Percentiles rank a stretch among this genome's conserved stretches.
phyloP scores from a whole-genome alignment of 2,329 filamentous ascomycete genomes.

The Nectriaceae sp. region DNA sequence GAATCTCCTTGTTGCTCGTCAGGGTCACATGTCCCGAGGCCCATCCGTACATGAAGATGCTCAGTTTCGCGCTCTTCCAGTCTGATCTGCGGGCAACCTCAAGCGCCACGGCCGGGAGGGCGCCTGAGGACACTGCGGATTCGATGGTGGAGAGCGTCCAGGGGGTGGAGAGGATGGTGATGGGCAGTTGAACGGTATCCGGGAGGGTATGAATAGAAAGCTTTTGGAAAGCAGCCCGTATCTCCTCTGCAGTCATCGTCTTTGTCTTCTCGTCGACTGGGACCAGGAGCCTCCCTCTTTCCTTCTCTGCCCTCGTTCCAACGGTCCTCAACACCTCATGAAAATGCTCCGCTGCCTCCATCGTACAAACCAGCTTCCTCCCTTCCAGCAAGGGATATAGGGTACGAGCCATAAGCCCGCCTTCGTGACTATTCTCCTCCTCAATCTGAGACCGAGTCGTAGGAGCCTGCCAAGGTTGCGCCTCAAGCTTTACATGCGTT shows the following conservation, averaged over 20 bases:
- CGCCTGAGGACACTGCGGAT: slow-evolving; percentile 23
- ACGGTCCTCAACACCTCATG: slow-evolving; percentile 38
- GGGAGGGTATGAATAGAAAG: slow-evolving; percentile 37
- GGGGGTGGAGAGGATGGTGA: slow-evolving; percentile 31
- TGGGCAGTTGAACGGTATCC: slow-evolving; percentile 34
- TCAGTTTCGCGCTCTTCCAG: slow-evolving; percentile 40
- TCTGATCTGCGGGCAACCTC: slow-evolving; percentile 34
- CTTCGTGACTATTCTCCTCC: slow-evolving; percentile 32
- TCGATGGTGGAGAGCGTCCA: slow-evolving; percentile 31
- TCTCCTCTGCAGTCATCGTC: slow-evolving; percentile 8
- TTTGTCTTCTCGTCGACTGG: slow-evolving; percentile 23
- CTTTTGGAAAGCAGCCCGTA: slow-evolving; percentile 31
- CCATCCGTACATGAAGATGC: slow-evolving; percentile 44
- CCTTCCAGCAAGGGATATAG: slow-evolving; percentile 38
- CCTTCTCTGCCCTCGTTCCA: slow-evolving; percentile 39
- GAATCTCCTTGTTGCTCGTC: slow-evolving; percentile 44
- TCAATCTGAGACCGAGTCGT: slow-evolving; percentile 37
- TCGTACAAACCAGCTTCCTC: slow-evolving; percentile 39
- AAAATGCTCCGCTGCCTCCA: slow-evolving; percentile 41
- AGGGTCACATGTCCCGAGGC: slow-evolving; percentile 34
- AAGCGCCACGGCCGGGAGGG: slow-evolving; percentile 36
- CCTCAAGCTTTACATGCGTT: slow-evolving; percentile 36
- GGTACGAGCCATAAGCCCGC: slow-evolving; percentile 35
- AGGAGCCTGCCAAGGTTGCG: slow-evolving; percentile 35
- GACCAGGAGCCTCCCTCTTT: slow-evolving; percentile 37